Evolutionary conservation across 176 grass and related monocot genomes (phyloP), one percentile per base, ranked within the genome.

Genomic region (Rhynchospora breviuscula): DNA sequence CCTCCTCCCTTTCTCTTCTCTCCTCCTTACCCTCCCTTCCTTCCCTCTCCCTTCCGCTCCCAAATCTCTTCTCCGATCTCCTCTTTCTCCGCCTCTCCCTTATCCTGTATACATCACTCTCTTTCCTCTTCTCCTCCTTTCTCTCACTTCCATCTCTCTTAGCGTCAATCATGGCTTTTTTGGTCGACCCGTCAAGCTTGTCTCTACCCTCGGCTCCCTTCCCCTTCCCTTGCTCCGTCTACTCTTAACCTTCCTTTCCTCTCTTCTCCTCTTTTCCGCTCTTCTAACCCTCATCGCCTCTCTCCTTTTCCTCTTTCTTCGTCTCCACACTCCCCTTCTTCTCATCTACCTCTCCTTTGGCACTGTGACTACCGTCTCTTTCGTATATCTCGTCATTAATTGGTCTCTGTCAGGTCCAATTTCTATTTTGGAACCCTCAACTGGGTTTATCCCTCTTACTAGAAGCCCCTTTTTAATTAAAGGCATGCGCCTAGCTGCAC

Each of bases 101-200:
- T 70, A 15, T 45, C 81, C 73, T 3, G 9, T 88, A n/a, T 74
- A 74, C 45, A n/a, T 74, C 19, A 45, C 19, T 6, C 70, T 74
- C 70, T 6, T 74, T 22, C 52, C 74, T 40, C 63, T 88, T 15
- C 49, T 88, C 74, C 87, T 88, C 81, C 72, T 63, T 23, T 59
- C 81, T 44, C 18, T 79, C 64, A 79, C 87, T 18, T 23, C 87
- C 45, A 49, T 85, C 76, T 43, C 82, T 15, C 1, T 68, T 43
- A 88, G 87, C 76, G 82, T 81, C 35, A 82, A 81, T 21, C 76
- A 60, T 23, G 76, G 82, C 2, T 88, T 88, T 82, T 88, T 85
- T 25, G 87, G 87, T 65, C 82, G 82, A 29, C 82, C 87, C 8
- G 87, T 88, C n/a, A 85, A 88, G 31, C 74, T 88, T 29, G 22